Conservation (phyloP, 345 rosid species). For the Noccaea bulbosa region DNA sequence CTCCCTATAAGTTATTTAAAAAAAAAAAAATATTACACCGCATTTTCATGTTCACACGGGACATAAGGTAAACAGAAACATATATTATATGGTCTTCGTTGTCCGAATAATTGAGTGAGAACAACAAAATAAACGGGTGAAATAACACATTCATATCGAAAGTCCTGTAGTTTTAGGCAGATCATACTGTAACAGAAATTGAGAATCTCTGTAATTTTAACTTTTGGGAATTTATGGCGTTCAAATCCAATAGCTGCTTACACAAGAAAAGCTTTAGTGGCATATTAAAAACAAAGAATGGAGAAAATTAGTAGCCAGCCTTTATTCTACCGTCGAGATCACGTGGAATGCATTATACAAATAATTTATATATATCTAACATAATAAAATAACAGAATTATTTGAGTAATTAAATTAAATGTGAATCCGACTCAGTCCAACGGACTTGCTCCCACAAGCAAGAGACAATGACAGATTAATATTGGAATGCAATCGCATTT, state of each 20-base stretch:
- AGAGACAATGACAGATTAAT: conserved; percentile 41
- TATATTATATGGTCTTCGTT: conserved; percentile 29
- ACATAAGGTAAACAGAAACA: conserved; percentile 18
- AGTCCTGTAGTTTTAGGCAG: background rate
- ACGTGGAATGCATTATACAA: conserved; percentile 36
- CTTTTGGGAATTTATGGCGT: background rate
- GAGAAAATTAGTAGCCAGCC: conserved; percentile 37
- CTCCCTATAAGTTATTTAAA: background rate
- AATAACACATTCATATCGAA: conserved; percentile 1
- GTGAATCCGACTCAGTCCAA: conserved; percentile 43
- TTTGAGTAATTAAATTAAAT: conserved; percentile 28
- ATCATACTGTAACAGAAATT: background rate
- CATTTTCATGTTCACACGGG: conserved; percentile 32
- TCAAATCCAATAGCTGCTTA: background rate
- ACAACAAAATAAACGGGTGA: background rate
- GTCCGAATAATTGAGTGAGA: conserved; percentile 11
- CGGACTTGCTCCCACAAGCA: conserved; percentile 41
- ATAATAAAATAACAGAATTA: background rate
- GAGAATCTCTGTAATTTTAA: background rate
- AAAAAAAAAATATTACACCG: conserved; percentile 6
- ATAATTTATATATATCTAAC: conserved; percentile 29
- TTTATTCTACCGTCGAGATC: conserved; percentile 47
- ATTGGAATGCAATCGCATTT: conserved; percentile 38
- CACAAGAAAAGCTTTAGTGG: conserved; percentile 19
- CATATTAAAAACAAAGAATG: conserved; percentile 3